Percentiles rank a stretch among this genome's conserved stretches.
Conservation (phyloP, 371 early-diverging fungal species). For the Mortierella sp. region DNA sequence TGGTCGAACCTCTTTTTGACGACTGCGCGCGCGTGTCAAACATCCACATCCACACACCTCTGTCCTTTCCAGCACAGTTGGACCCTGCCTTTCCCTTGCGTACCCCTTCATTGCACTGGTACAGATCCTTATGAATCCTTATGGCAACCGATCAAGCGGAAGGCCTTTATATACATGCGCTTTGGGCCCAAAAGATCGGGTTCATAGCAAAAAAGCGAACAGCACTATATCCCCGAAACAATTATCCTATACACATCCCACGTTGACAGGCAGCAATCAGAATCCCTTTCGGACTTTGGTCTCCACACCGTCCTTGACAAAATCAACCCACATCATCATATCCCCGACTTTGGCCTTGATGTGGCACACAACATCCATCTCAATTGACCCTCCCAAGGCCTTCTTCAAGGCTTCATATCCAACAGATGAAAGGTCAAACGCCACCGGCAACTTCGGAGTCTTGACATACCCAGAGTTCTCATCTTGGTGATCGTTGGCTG, state of each 20-base stretch:
- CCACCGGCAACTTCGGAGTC: slow-evolving; percentile 45
- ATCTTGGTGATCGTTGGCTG: slow-evolving; percentile 50
- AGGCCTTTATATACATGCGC: too few relatives aligned
- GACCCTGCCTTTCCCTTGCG: too few relatives aligned
- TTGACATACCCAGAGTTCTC: slow-evolving; percentile 47
- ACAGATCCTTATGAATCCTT: too few relatives aligned
- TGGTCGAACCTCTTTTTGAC: too few relatives aligned
- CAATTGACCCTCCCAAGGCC: slow-evolving; percentile 49
- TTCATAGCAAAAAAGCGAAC: neutral
- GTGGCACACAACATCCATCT: slow-evolving; percentile 49
- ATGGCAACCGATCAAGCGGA: too few relatives aligned
- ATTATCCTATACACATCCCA: too few relatives aligned
- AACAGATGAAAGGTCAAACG: slow-evolving; percentile 35
- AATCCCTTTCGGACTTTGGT: slow-evolving; percentile 43
- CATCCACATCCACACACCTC: too few relatives aligned
- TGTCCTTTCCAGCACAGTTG: too few relatives aligned
- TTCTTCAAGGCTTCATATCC: slow-evolving; percentile 50
- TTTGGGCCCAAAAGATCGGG: too few relatives aligned
- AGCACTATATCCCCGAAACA: neutral
- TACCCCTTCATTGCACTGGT: too few relatives aligned
- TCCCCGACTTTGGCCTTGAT: slow-evolving; percentile 47
- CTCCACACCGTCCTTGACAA: slow-evolving; percentile 32
- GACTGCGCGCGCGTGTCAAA: too few relatives aligned
- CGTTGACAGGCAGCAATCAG: neutral
- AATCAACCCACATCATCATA: slow-evolving; percentile 54